Conservation (phyloP, 495 filamentous ascomycete genomes). For the Podospora pseudocomata region DNA sequence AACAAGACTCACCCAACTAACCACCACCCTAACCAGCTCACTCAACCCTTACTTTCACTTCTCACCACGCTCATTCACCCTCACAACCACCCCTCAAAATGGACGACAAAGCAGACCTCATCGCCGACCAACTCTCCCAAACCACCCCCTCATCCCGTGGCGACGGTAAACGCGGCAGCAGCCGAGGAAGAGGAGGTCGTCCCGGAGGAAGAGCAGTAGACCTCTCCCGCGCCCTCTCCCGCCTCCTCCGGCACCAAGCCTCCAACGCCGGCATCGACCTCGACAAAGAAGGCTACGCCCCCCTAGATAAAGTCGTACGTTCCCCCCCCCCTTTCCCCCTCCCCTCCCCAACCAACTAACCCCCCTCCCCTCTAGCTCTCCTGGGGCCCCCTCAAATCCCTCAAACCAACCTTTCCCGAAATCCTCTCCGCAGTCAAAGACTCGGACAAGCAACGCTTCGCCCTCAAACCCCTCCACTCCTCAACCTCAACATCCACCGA, state of each 20-base stretch:
- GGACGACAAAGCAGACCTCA: background rate
- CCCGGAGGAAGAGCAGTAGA: slow-evolving; percentile 52
- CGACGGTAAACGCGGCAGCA: slow-evolving; percentile 2
- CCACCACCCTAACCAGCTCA: background rate
- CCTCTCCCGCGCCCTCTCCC: slow-evolving; percentile 77
- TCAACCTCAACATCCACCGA: slow-evolving; percentile 38
- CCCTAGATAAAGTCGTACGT: slow-evolving; percentile 72
- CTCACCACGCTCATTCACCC: background rate
- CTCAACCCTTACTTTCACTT: background rate
- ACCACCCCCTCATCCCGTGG: background rate
- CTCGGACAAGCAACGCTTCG: slow-evolving; percentile 91
- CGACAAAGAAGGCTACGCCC: slow-evolving; percentile 74
- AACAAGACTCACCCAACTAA: background rate
- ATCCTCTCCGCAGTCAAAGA: slow-evolving; percentile 64
- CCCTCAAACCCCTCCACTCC: slow-evolving; percentile 46
- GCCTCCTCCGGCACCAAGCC: slow-evolving; percentile 79
- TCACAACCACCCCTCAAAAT: background rate
- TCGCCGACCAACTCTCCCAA: background rate
- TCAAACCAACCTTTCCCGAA: slow-evolving; percentile 70
- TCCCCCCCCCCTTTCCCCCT: background rate
- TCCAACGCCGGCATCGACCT: slow-evolving; percentile 71
- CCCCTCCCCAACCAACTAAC: slow-evolving; percentile 2
- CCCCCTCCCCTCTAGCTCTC: slow-evolving; percentile 49
- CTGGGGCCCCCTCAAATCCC: slow-evolving; percentile 63
- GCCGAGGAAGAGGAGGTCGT: slow-evolving; percentile 29